phyloP scores from a whole-genome alignment of 305 asterid genomes.

The Rubia occidens region DNA sequence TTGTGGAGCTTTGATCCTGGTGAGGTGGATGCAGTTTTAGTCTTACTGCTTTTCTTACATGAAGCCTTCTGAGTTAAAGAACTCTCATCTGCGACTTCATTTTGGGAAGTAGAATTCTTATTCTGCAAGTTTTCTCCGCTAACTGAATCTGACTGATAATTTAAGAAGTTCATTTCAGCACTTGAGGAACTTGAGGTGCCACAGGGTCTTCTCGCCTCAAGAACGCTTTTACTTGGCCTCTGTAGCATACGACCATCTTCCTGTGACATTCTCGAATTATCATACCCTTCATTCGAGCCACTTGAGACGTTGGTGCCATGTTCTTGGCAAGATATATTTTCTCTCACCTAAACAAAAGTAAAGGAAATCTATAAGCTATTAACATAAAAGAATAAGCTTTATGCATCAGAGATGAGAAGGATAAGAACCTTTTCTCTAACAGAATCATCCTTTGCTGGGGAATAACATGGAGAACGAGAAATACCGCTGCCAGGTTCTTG shows the following conservation, averaged over 20 bases:
- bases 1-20: conserved; percentile 37
- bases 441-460: conserved; percentile 20
- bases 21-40: conserved; percentile 28
- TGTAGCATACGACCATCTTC: conserved; percentile 23
- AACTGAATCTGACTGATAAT: conserved; percentile 23
- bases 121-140: conserved; percentile 28
- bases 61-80: conserved; percentile 32
- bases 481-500: conserved; percentile 30
- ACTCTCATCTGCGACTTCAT: conserved; percentile 27
- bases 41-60: conserved; percentile 34
- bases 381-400: conserved; percentile 5
- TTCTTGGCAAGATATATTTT: conserved; percentile 22
- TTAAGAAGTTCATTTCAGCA: conserved; percentile 25
- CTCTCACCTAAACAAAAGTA: conserved; percentile 34
- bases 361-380: conserved; percentile 12
- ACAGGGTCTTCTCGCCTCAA: conserved; percentile 19
- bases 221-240: conserved; percentile 21
- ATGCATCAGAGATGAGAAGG: conserved; percentile 8
- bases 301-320: conserved; percentile 20
- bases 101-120: conserved; percentile 25
- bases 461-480: conserved; percentile 23
- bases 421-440: conserved; percentile 29
- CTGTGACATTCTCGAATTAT: conserved; percentile 23
- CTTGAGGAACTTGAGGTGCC: conserved; percentile 28
- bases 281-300: conserved; percentile 24